A percentile compares a stretch with the other conserved stretches of the same genome.
Evolutionary conservation across 1,284 basidiomycete species (phyloP).

Genomic region (Leccinum cinnamomeum): DNA sequence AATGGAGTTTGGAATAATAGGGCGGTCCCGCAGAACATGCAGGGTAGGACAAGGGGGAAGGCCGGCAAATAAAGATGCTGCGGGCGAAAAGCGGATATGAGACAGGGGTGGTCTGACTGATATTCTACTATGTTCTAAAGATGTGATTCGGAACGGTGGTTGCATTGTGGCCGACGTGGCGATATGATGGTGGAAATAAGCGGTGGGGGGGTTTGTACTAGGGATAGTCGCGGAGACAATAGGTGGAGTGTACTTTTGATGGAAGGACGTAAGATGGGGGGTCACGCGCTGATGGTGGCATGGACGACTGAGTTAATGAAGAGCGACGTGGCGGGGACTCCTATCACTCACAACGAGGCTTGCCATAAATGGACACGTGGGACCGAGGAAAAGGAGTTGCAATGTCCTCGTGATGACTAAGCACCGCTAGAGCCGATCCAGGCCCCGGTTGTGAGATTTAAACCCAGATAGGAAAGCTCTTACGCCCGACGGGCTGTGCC

Average conservation of each 20-base stretch:
- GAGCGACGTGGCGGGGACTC: constrained; percentile 22
- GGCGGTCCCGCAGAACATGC: constrained; percentile 23
- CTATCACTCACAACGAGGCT: constrained; percentile 24
- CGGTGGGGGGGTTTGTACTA: not conserved
- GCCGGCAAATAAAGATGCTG: constrained; percentile 19
- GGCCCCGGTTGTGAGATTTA: constrained; percentile 26
- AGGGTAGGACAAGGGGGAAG: constrained; percentile 1
- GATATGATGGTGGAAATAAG: constrained; percentile 3
- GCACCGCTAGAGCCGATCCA: constrained; percentile 15
- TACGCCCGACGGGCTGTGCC: constrained; percentile 34
- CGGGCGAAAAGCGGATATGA: constrained; percentile 20
- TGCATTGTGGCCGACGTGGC: not conserved
- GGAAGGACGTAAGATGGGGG: constrained; percentile 7
- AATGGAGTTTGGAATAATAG: constrained; percentile 3
- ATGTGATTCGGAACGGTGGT: not conserved
- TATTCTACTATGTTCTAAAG: not conserved
- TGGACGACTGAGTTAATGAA: not conserved
- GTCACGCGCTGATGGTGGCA: constrained; percentile 7
- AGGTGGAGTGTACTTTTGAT: not conserved
- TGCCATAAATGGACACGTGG: constrained; percentile 19
- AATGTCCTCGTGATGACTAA: constrained; percentile 12
- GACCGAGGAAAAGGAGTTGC: constrained; percentile 20
- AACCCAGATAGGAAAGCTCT: constrained; percentile 24
- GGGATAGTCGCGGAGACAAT: constrained; percentile 2
- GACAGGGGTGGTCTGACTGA: not conserved